Evolutionary conservation across 1,284 basidiomycete species (phyloP).

Genomic region (Heterobasidion occidentale): DNA sequence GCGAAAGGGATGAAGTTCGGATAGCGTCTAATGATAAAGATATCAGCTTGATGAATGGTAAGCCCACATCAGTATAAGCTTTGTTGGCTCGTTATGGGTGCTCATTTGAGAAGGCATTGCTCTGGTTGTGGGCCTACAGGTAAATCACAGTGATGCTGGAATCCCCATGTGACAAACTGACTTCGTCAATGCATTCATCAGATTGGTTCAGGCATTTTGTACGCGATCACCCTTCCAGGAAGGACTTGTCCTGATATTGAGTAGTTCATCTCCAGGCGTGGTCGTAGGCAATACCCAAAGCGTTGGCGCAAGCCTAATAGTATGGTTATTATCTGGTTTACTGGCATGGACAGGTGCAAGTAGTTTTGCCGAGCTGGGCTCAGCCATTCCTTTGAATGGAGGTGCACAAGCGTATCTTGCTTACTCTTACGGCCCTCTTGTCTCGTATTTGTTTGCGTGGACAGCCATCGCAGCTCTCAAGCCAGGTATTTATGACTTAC

Average conservation of each 20-base stretch:
- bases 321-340: constrained; percentile 76
- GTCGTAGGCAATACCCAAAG: constrained; percentile 82
- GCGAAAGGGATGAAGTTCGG: constrained; percentile 46
- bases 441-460: constrained; percentile 86
- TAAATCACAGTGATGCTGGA: constrained; percentile 15
- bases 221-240: constrained; percentile 15
- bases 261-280: constrained; percentile 84
- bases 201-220: constrained; percentile 94
- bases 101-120: constrained; percentile 58
- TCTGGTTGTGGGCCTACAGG: constrained; percentile 76
- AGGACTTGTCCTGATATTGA: not conserved
- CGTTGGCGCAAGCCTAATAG: constrained; percentile 74
- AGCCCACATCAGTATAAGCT: constrained; percentile 13
- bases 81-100: not conserved
- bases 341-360: constrained; percentile 92
- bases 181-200: constrained; percentile 16
- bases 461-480: constrained; percentile 85
- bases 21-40: constrained; percentile 55
- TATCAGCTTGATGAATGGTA: constrained; percentile 73
- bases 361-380: constrained; percentile 84
- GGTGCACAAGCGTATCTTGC: constrained; percentile 89
- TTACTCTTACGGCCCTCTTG: constrained; percentile 82
- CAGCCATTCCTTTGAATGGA: constrained; percentile 79
- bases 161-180: constrained; percentile 4
- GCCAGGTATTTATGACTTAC: constrained; percentile 47